Evolutionary conservation across 169 alveolate species (phyloP), one percentile per base, ranked within the genome.

Genomic region (Cryptosporidium baileyi): DNA sequence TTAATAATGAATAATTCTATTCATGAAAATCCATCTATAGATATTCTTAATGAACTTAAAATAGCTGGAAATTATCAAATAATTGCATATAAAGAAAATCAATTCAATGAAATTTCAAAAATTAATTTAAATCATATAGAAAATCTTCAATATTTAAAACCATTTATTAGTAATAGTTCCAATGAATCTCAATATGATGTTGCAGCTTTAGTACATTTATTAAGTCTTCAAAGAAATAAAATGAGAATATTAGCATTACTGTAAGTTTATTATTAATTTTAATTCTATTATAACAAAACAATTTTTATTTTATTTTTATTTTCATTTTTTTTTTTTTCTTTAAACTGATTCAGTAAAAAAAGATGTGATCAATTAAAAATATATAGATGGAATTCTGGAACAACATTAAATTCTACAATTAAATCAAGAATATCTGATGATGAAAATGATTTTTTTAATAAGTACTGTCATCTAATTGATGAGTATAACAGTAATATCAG

Each of bases 181-280:
- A 74, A 32, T 41, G 85, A 57, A 38, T 74, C 85, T 1, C 85
- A 74, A 54, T 74, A 74, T 38, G 85, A 74, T 74, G 85, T 74
- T 74, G 85, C 85, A 6, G 85, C 85, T 13, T 34, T 74, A 28
- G 67, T 40, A 6, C 85, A 74, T 19, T 40, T 74, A 38, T 34
- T 74, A 19, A 54, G 74, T 54, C 44, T 74, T 9, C 85, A 74
- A 59, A 51, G 67, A 74, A 74, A 74, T 22, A 74, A 74, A 57
- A 74, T 74, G 67, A 52, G 85, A 52, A 60, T 74, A 1, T 59
- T 74, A 40, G 67, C 85, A 0, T 74, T 40, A 9, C 19, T 74
- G 85, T 74, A 74, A 74, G 85, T 74, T 57, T 24, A 11, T 13
- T 7, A 24, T 49, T 34, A 28, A 30, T 26, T 15, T 24, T 30